Base-by-base conservation (phyloP, 2,329 filamentous ascomycete species). In the Biscogniauxia mediterranea region DNA sequence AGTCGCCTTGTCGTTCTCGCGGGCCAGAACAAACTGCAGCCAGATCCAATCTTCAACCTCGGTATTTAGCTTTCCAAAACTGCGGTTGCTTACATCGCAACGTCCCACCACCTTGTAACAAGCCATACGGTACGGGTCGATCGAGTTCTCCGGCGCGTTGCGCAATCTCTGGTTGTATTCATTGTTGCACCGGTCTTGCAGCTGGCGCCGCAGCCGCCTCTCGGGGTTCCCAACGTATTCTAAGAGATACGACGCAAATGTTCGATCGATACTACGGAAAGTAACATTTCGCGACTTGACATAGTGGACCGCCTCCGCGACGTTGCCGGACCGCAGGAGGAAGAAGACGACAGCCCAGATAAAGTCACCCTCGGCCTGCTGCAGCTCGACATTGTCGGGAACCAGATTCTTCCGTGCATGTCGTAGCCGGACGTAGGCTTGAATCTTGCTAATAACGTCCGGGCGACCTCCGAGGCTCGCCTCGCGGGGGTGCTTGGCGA, bases 51-150 rank as follows among this genome's bases (percentile, higher is more conserved):
- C 88, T 70, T 89, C 85, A 61, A 89, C 85, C 61, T 87, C 85
- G 15, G 83, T 85, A 69, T 85, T 85, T 42, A 90, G 77, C 53
- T 83, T 84, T 23, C 88, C 86, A 28, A 90, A 75, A 67, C 82
- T 86, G 64, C 88, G 84, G 75, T 88, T 87, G 71, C 79, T 81
- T 25, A 90, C 78, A 69, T 89, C 88, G 68, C 87, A 89, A 53
- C 88, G 92, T 53, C 96, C 95, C 69, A 99, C 90, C 64, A 99
- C 89, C 82, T 99, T 98, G 83, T 98, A 98, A 75, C 95, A 97
- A 54, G 94, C 93, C 87, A 97, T 93, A 58, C 93, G 89, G 79
- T 96, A 99, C 25, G 95, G 95, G 74, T 99, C 95, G 65, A 96
- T 88, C 1, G 91, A 91, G 72, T 93, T 89, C 61, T 95, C 91